These are phyloP conservation scores for Coemansia sp. DNA, from an alignment of 192 early-diverging fungal genomes.

Conservation along the genomic window DNA sequence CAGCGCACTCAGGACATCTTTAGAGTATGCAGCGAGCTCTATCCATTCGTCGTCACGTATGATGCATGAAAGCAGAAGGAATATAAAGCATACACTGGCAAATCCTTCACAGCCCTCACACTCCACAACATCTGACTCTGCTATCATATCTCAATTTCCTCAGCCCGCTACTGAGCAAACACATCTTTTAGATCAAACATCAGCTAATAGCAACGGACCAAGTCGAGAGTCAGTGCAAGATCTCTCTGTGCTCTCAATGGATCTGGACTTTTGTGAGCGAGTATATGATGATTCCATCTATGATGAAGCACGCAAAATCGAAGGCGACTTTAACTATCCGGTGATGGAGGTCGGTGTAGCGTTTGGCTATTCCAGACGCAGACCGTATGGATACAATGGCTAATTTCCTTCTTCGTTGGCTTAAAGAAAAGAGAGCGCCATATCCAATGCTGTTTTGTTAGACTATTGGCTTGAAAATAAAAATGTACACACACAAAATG, in stretches of 20 bases:
- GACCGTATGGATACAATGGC: constrained; percentile 35
- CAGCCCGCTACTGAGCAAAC: constrained; percentile 38
- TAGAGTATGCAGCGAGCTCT: constrained; percentile 29
- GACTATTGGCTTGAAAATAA: too few species aligned
- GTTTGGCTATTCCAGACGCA: constrained; percentile 43
- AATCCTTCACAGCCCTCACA: constrained; percentile 6
- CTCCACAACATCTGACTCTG: constrained; percentile 1
- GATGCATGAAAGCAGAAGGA: constrained; percentile 40
- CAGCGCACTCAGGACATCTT: constrained; percentile 14
- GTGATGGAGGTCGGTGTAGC: constrained; percentile 54
- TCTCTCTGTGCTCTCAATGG: constrained; percentile 46
- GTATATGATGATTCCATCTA: constrained; percentile 38
- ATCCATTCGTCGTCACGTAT: constrained; percentile 41
- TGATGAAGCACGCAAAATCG: constrained; percentile 40
- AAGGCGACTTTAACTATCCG: constrained; percentile 55
- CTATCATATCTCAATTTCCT: not conserved
- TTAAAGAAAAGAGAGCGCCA: too few species aligned
- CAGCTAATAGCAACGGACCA: not conserved
- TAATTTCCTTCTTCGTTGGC: too few species aligned
- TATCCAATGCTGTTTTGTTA: too few species aligned
- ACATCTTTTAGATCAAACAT: constrained; percentile 9
- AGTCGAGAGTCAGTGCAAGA: not conserved
- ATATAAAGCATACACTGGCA: constrained; percentile 14
- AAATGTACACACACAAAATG: too few species aligned
- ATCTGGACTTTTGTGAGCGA: constrained; percentile 18